phyloP scores from a whole-genome alignment of 2,329 filamentous ascomycete species.

The Hypoxylon sp. region DNA sequence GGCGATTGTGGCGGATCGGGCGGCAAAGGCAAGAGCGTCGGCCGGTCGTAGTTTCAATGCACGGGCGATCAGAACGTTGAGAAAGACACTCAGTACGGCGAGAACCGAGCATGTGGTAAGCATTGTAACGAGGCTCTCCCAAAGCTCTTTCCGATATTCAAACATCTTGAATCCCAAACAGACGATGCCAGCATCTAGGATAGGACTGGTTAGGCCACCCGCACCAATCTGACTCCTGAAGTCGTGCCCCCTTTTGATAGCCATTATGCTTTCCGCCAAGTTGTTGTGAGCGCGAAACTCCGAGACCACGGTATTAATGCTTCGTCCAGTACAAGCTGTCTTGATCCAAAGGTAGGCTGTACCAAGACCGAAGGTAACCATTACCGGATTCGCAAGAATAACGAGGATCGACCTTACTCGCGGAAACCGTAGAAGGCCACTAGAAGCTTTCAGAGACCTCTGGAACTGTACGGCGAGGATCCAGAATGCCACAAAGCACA shows the following conservation, averaged over 20 bases:
- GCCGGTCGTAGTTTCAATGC: constrained; percentile 47
- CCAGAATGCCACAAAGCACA: constrained; percentile 53
- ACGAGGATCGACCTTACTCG: constrained; percentile 41
- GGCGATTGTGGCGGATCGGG: constrained; percentile 54
- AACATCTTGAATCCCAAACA: constrained; percentile 56
- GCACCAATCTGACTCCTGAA: constrained; percentile 49
- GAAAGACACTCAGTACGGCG: constrained; percentile 49
- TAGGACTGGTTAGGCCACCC: constrained; percentile 50
- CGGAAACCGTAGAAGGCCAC: constrained; percentile 37
- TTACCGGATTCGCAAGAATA: constrained; percentile 51
- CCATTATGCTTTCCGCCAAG: constrained; percentile 47
- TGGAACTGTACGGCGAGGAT: constrained; percentile 49
- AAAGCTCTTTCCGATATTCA: constrained; percentile 54
- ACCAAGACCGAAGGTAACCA: constrained; percentile 50
- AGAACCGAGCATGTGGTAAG: constrained; percentile 49
- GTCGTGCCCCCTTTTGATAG: constrained; percentile 32
- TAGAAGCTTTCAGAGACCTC: constrained; percentile 45
- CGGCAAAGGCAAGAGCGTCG: constrained; percentile 53
- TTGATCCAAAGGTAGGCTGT: constrained; percentile 54
- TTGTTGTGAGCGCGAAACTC: constrained; percentile 49
- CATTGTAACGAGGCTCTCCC: constrained; percentile 49
- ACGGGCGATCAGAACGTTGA: constrained; percentile 50
- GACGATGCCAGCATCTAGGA: constrained; percentile 54
- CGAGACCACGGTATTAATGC: constrained; percentile 43
- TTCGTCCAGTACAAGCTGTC: constrained; percentile 40